Evolutionary conservation across 2,329 filamentous ascomycete species (phyloP), one percentile per base, ranked within the genome.

Genomic region (Leptosphaerulina australis): DNA sequence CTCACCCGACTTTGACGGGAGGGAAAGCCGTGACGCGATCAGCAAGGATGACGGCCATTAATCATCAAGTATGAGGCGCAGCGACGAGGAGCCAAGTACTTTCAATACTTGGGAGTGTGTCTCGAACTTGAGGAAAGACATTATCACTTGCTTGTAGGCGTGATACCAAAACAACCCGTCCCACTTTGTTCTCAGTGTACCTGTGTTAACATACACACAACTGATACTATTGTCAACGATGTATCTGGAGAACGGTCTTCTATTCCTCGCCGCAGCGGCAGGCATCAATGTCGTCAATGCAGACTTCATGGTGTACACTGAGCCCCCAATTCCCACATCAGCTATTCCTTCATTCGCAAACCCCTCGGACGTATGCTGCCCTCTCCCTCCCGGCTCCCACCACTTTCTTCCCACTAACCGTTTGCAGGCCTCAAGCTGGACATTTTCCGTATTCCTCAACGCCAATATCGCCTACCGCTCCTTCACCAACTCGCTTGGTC

Each of bases 291-390:
- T 60, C 22, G 62, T 50, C 9, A 51, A 56, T 12, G 63, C 63
- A 43, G 66, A 69, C 44, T 69, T 69, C 49, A 66, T 67, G 63
- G 61, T 69, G 11, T 69, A 69, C 41, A 69, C 64, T 1, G 60
- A 58, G 20, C 63, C 63, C 4, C 66, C 66, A 1, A 68, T 69
- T 14, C 66, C 66, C 10, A 68, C 62, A 5, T 45, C 50, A 11
- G 60, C 58, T 6, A 62, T 69, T 5, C 66, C 64, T 3, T 58
- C 41, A 25, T 68, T 67, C 50, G 44, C 58, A 1, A 60, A 63
- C 40, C 51, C 53, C 29, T 45, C 55, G 18, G 61, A 63, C 22
- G 65, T 68, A 58, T 12, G 44, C 11, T 25, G 11, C 26, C 17
- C 14, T n/a, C 26, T 12, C 11, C 8, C 26, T 12, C 29, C 1